Conservation (phyloP, 78 protist species). For the Thecamonas trahens region DNA sequence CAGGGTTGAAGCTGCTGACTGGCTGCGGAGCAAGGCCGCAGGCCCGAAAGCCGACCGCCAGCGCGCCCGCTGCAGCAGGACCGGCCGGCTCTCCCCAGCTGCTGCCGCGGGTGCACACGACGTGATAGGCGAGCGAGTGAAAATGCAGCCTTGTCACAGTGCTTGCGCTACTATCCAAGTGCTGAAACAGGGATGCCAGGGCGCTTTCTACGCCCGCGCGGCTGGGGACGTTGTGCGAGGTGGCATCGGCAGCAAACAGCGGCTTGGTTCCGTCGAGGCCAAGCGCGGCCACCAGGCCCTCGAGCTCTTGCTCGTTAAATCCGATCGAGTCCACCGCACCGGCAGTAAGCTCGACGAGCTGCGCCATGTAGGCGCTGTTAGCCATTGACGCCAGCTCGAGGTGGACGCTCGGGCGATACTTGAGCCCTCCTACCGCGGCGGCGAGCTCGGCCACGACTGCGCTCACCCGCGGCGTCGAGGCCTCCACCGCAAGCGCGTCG, state of each 20-base stretch:
- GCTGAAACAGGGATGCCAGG: background rate
- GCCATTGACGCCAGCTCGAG: background rate
- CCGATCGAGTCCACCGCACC: background rate
- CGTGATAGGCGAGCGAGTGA: background rate
- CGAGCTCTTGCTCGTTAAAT: constrained; percentile 2
- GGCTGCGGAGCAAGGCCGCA: too few relatives aligned
- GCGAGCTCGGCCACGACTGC: background rate
- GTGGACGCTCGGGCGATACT: background rate
- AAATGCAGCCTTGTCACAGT: background rate
- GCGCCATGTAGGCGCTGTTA: background rate
- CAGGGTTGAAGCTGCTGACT: too few relatives aligned
- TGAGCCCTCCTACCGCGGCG: too few relatives aligned
- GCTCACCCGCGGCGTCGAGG: background rate
- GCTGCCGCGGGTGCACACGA: background rate
- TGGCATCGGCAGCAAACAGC: background rate
- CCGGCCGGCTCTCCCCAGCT: too few relatives aligned
- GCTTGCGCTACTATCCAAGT: too few relatives aligned
- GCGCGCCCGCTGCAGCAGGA: too few relatives aligned
- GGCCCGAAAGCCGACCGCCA: too few relatives aligned
- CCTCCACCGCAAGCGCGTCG: background rate
- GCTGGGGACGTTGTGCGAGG: background rate
- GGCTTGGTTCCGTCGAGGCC: background rate
- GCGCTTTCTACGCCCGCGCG: background rate
- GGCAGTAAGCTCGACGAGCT: background rate
- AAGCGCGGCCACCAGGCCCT: too few relatives aligned